Percentiles rank a stretch among this genome's conserved stretches.
These are phyloP conservation scores for Phytophthora nicotianae DNA, from an alignment of 352 stramenopile genomes.

Conservation along the genomic window DNA sequence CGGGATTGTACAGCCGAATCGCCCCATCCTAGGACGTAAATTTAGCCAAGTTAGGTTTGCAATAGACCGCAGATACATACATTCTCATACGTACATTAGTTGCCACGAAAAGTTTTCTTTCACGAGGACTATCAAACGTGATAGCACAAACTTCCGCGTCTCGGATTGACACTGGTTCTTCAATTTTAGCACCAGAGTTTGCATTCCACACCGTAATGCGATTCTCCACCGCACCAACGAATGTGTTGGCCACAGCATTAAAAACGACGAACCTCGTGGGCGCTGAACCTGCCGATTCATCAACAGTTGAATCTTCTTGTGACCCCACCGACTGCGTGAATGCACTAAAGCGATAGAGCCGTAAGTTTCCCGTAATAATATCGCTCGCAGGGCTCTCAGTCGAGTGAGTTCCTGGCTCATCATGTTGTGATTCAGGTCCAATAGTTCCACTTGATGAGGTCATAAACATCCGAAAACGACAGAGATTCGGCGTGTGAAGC, in stretches of 20 bases:
- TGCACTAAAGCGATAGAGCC: slow-evolving; percentile 59
- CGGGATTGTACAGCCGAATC: slow-evolving; percentile 73
- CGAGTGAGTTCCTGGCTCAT: slow-evolving; percentile 11
- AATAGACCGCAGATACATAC: not conserved
- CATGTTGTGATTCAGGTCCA: slow-evolving; percentile 19
- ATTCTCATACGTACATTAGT: slow-evolving; percentile 61
- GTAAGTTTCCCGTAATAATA: slow-evolving; percentile 59
- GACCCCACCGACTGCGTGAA: slow-evolving; percentile 33
- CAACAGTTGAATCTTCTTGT: slow-evolving; percentile 19
- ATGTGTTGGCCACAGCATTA: slow-evolving; percentile 65
- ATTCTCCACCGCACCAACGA: slow-evolving; percentile 62
- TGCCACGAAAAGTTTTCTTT: slow-evolving; percentile 72
- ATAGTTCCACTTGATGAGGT: slow-evolving; percentile 17
- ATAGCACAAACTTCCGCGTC: slow-evolving; percentile 64
- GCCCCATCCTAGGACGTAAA: slow-evolving; percentile 46
- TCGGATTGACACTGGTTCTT: slow-evolving; percentile 54
- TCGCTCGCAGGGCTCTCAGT: slow-evolving; percentile 42
- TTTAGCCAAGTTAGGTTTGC: not conserved
- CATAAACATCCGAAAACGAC: slow-evolving; percentile 53
- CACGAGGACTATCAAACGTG: slow-evolving; percentile 59
- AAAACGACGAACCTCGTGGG: slow-evolving; percentile 57
- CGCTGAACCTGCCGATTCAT: slow-evolving; percentile 25
- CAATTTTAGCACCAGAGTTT: slow-evolving; percentile 63
- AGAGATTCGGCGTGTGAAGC: slow-evolving; percentile 47
- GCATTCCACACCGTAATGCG: slow-evolving; percentile 71